phyloP scores from a whole-genome alignment of 495 filamentous ascomycete genomes.

The Lasiosphaeria miniovina region DNA sequence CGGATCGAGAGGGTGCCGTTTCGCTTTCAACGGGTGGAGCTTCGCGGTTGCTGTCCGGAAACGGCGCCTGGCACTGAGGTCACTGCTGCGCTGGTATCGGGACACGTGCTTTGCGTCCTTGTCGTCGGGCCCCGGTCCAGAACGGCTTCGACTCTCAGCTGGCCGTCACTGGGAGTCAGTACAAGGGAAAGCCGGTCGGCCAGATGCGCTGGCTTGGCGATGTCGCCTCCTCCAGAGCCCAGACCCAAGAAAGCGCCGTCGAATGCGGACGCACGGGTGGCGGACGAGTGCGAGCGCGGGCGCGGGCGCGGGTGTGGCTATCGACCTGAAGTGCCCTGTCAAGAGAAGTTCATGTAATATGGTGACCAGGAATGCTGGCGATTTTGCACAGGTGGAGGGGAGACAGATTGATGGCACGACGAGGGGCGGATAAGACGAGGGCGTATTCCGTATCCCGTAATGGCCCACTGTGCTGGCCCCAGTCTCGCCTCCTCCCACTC shows the following conservation, averaged over 20 bases:
- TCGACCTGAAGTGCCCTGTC: not conserved
- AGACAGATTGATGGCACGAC: constrained; percentile 1
- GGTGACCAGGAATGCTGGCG: no score
- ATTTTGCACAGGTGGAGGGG: not conserved
- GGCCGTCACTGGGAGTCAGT: not conserved
- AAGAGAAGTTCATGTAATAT: no score
- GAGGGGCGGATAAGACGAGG: constrained; percentile 3
- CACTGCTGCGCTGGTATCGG: not conserved
- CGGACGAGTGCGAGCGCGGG: not conserved
- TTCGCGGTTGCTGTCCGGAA: not conserved
- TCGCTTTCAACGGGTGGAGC: not conserved
- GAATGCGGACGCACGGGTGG: not conserved
- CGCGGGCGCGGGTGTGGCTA: not conserved
- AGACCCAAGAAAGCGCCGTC: not conserved
- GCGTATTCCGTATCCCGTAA: not conserved
- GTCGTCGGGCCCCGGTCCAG: not conserved
- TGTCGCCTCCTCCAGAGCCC: not conserved
- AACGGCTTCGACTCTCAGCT: not conserved
- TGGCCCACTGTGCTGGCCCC: not conserved
- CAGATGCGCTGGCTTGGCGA: not conserved
- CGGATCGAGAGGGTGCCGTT: not conserved
- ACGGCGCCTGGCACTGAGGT: not conserved
- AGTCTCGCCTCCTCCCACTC: not conserved
- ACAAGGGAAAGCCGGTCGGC: not conserved
- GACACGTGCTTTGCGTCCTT: not conserved